Base-by-base conservation (phyloP, 2,329 filamentous ascomycete genomes). In the Penicillium sp. region DNA sequence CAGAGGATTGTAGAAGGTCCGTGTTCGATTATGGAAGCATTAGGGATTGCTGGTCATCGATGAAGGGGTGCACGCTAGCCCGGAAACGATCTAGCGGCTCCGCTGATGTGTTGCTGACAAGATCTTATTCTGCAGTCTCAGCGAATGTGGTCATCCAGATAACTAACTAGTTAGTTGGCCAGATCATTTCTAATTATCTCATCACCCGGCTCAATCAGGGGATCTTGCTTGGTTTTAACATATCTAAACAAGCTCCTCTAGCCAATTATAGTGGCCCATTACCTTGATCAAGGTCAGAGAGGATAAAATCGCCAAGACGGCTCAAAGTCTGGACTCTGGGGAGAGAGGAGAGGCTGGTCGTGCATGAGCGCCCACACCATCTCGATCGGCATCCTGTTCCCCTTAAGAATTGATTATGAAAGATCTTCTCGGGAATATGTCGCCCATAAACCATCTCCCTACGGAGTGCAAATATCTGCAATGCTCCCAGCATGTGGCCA, bases 401-500 rank as follows among this genome's bases (percentile, higher is more conserved):
- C 78, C 45, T 67, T 75, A 87, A 67, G 2, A 87, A 75, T 2
- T 69, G 66, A 67, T 87, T 83, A 65, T 88, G 83, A 53, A 86
- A 87, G 48, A 79, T 72, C 69, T 83, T 86, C 69, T 87, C 84
- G 0, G 64, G 65, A 63, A 82, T 73, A 34, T 63, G 52, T 0
- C 75, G 76, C 1, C 54, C 61, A 0, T 72, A 72, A 2, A 87
- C 65, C 1, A 81, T 70, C 69, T 87, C 83, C 12, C 78, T 72
- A 1, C 84, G 73, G 59, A 88, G 67, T 4, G 76, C 72, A 67
- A 81, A 80, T 10, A 87, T 67, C 68, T 87, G 85, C 66, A 88
- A 69, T 0, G 84, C 84, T 0, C 85, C 85, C 0, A 87, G 72
- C 79, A 87, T 82, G 67, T 87, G 87, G 0, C 81, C 84, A 0